Base-by-base conservation (phyloP, 805 yeast species). In the Starmera pachycereana region DNA sequence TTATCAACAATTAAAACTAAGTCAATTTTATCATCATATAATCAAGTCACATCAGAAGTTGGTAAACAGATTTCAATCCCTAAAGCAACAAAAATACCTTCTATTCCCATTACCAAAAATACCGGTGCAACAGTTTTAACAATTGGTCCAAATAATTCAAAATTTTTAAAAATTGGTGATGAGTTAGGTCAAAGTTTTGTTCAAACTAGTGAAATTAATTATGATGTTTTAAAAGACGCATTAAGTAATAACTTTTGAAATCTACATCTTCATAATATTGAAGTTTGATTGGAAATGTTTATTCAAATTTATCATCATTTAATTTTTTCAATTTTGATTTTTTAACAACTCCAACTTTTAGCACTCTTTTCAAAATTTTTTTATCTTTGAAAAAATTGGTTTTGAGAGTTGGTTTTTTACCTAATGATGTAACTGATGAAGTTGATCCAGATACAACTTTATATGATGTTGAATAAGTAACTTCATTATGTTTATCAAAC, bases 341-440 rank as follows among this genome's bases (percentile, higher is more conserved):
- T 35, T 28, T 29, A 13, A 8, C 27, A 22, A 18, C 19, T 19
- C 36, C 25, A 33, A 29, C 36, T 13, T 33, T 33, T 10, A 33
- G 9, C 9, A 33, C 36, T 12, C 36, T 33, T n/a, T 53, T 53
- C 22, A 53, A 36, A 10, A 49, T 52, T 41, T 56, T 49, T 36
- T 50, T 53, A 16, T 42, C 32, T 34, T 44, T 41, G 4, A 37
- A 44, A 8, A 39, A 13, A 32, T 46, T 44, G 3, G 45, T 37
- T 4, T 35, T 34, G 12, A 35, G 35, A 13, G 36, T 40, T 6
- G 40, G 35, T 43, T 60, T 54, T 35, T 57, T 57, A 10, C 79
- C 72, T 52, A 74, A 53, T 40, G 71, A 71, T 36, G 80, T 71
- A 45, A 82, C 71, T 8, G 82, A 73, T 2, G 82, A 74, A 44